Conservation (phyloP, 495 filamentous ascomycete genomes). For the Annulohypoxylon bovei region DNA sequence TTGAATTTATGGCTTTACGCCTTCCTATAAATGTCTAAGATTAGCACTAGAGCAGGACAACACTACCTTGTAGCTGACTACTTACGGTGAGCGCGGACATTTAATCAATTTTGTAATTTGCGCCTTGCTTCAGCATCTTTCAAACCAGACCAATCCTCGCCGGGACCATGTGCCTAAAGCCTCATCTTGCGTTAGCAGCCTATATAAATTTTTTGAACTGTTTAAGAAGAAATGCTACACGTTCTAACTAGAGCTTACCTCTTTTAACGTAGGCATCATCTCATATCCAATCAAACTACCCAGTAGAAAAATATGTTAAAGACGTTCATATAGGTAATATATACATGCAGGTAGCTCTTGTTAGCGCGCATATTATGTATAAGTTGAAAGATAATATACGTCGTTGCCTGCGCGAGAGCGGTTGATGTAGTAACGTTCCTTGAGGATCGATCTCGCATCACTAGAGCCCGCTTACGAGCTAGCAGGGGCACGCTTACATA, state of each 20-base stretch:
- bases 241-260: slow-evolving; percentile 11
- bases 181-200: slow-evolving; percentile 3
- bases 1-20: slow-evolving; percentile 19
- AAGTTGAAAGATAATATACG: background rate
- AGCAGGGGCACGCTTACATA: background rate
- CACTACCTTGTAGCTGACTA: background rate
- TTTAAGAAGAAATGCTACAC: background rate
- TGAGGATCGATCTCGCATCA: slow-evolving; percentile 4
- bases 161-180: slow-evolving; percentile 32
- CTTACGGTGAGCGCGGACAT: slow-evolving; percentile 45
- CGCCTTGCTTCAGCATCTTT: slow-evolving; percentile 41
- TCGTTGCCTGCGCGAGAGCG: background rate
- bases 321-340: background rate
- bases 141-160: slow-evolving; percentile 49
- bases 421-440: background rate
- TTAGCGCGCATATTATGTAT: background rate
- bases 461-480: background rate
- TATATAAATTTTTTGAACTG: background rate
- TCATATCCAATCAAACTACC: background rate
- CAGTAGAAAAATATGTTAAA: background rate
- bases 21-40: slow-evolving; percentile 18
- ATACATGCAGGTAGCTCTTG: too few relatives aligned
- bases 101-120: slow-evolving; percentile 46
- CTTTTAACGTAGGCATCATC: slow-evolving; percentile 20
- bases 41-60: background rate